Conservation (phyloP, 148 eudicot genomes). For the Dianthus caryophyllus region DNA sequence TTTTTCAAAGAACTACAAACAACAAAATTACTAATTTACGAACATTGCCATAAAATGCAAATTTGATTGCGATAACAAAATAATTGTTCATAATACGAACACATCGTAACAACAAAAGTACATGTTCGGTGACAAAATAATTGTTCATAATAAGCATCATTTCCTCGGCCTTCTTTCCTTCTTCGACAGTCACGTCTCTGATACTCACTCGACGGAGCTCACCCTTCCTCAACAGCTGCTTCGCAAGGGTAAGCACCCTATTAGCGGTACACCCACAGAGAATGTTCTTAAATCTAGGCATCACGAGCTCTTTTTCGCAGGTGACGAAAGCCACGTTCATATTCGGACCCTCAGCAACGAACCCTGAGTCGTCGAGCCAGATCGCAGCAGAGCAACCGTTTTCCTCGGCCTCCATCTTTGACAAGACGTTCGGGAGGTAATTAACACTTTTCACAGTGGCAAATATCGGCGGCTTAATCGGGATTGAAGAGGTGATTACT, state of each 20-base stretch:
- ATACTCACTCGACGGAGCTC: constrained; percentile 39
- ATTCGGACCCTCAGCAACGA: constrained; percentile 81
- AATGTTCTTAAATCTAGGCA: constrained; percentile 69
- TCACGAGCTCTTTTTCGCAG: constrained; percentile 53
- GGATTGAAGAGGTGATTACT: constrained; percentile 73
- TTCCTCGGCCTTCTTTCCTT: constrained; percentile 74
- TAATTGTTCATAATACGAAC: too few species aligned
- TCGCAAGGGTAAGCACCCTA: constrained; percentile 54
- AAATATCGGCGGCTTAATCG: constrained; percentile 73
- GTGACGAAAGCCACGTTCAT: constrained; percentile 92
- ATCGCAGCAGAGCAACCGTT: constrained; percentile 61
- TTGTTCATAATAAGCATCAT: constrained; percentile 98
- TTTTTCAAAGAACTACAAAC: too few species aligned
- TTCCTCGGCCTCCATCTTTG: constrained; percentile 87
- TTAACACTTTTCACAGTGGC: constrained; percentile 80
- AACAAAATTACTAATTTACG: too few species aligned
- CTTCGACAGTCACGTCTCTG: constrained; percentile 55
- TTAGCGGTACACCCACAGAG: constrained; percentile 78
- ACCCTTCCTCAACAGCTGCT: constrained; percentile 48
- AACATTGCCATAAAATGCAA: too few species aligned
- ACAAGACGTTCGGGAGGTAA: constrained; percentile 76
- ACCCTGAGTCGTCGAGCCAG: constrained; percentile 71
- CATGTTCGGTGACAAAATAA: too few species aligned
- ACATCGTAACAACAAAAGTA: too few species aligned
- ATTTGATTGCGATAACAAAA: too few species aligned